A percentile compares a stretch with the other conserved stretches of the same genome.
phyloP scores from a whole-genome alignment of 2,329 filamentous ascomycete genomes.

The Calonectria multiphialidica region DNA sequence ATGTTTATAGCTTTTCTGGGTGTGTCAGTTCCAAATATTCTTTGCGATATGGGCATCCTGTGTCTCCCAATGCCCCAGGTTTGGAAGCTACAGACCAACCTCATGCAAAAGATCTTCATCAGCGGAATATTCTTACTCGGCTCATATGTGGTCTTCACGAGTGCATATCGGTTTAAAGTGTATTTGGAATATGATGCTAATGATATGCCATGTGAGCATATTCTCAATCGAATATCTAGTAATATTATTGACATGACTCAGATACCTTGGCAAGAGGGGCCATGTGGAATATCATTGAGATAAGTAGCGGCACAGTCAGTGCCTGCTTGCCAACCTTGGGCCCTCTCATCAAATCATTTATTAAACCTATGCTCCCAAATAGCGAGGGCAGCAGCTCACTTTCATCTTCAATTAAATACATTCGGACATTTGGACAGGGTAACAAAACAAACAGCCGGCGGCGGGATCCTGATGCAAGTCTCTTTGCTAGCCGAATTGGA shows the following conservation, averaged over 20 bases:
- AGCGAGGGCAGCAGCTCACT: not conserved
- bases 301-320: not conserved
- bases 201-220: not conserved
- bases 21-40: not conserved
- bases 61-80: not conserved
- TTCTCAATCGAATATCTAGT: not conserved
- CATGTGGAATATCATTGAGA: not conserved
- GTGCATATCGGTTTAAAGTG: not conserved
- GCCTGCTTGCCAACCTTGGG: not conserved
- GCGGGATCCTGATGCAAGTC: not conserved
- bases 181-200: not conserved
- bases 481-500: not conserved
- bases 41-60: not conserved
- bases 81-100: not conserved
- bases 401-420: not conserved
- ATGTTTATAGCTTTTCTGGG: not conserved
- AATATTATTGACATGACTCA: not conserved
- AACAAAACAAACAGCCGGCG: not conserved
- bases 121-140: not conserved
- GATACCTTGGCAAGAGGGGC: not conserved
- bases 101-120: not conserved
- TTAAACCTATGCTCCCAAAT: not conserved
- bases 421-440: not conserved
- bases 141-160: not conserved
- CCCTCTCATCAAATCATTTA: not conserved